Evolutionary conservation across 192 early-diverging fungal genomes (phyloP).

Genomic region (Coemansia sp.): DNA sequence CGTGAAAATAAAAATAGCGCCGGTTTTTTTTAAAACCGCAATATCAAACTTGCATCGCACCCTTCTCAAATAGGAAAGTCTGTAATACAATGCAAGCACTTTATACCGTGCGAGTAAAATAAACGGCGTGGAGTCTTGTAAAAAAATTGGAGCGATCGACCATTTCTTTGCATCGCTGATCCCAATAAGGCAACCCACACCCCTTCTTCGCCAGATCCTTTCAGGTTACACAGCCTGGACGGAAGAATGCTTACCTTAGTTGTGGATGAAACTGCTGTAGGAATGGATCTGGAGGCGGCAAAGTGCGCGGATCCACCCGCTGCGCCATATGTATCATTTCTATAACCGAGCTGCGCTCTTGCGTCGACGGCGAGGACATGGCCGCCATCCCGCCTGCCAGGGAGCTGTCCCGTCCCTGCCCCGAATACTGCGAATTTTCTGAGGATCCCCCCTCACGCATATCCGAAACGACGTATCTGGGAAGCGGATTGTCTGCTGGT

Average conservation of each 20-base stretch:
- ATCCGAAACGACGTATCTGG: conserved; percentile 8
- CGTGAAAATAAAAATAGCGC: too few species aligned
- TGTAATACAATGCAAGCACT: not conserved
- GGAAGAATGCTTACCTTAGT: conserved; percentile 34
- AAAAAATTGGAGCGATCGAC: not conserved
- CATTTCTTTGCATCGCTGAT: not conserved
- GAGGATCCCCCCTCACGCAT: conserved; percentile 4
- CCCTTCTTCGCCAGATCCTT: too few species aligned
- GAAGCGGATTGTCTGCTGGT: conserved; percentile 1
- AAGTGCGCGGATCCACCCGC: conserved; percentile 14
- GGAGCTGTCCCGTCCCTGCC: conserved; percentile 1
- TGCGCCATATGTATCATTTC: conserved; percentile 26
- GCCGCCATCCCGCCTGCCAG: conserved; percentile 12
- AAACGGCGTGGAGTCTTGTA: not conserved
- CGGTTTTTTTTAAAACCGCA: too few species aligned
- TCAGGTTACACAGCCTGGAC: not conserved
- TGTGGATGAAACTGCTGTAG: conserved; percentile 30
- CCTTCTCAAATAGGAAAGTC: not conserved
- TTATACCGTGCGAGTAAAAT: not conserved
- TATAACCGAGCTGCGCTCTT: conserved; percentile 15
- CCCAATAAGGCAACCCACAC: not conserved
- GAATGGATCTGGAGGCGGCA: conserved; percentile 33
- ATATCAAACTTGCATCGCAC: not conserved
- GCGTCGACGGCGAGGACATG: not conserved
- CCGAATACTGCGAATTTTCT: conserved; percentile 13